These are phyloP conservation scores for Auricularia heimuer DNA, from an alignment of 768 basidiomycete genomes.

Conservation along the genomic window DNA sequence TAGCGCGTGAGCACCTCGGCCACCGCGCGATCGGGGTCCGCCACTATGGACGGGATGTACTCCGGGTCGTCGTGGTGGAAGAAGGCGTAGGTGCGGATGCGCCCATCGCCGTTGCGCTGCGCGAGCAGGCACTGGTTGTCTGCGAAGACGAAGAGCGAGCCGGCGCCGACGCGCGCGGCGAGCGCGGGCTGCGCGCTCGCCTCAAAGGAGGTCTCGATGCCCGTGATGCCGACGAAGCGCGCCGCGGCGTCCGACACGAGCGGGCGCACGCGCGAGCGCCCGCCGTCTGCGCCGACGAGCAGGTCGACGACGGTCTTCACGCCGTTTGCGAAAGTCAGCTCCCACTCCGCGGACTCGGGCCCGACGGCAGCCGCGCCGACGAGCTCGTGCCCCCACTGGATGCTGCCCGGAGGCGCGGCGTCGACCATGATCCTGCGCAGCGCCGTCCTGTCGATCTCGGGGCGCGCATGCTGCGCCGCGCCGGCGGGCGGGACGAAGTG, in stretches of 20 bases:
- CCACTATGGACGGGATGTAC: background rate
- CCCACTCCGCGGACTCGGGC: background rate
- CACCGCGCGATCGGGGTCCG: background rate
- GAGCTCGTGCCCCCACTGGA: slow-evolving; percentile 8
- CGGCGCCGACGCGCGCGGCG: slow-evolving; percentile 8
- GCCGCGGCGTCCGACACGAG: slow-evolving; percentile 12
- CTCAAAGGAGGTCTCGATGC: slow-evolving; percentile 14
- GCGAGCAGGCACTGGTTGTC: slow-evolving; percentile 13
- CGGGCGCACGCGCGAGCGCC: slow-evolving; percentile 16
- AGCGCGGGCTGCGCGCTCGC: slow-evolving; percentile 7
- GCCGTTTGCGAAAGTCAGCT: background rate
- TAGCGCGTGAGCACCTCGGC: background rate
- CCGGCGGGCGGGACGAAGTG: background rate
- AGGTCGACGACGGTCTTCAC: background rate
- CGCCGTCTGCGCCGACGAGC: slow-evolving; percentile 20
- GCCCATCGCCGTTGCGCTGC: slow-evolving; percentile 17
- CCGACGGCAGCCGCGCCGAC: background rate
- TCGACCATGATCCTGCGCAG: slow-evolving; percentile 12
- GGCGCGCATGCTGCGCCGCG: background rate
- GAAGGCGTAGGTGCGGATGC: slow-evolving; percentile 11
- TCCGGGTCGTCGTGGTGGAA: background rate
- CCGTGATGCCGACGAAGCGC: slow-evolving; percentile 13
- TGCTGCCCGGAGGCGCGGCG: slow-evolving; percentile 5
- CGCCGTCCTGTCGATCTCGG: background rate
- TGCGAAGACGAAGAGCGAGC: slow-evolving; percentile 8